Evolutionary conservation across 169 alveolate genomes (phyloP).

Genomic region (Babesia ovis): DNA sequence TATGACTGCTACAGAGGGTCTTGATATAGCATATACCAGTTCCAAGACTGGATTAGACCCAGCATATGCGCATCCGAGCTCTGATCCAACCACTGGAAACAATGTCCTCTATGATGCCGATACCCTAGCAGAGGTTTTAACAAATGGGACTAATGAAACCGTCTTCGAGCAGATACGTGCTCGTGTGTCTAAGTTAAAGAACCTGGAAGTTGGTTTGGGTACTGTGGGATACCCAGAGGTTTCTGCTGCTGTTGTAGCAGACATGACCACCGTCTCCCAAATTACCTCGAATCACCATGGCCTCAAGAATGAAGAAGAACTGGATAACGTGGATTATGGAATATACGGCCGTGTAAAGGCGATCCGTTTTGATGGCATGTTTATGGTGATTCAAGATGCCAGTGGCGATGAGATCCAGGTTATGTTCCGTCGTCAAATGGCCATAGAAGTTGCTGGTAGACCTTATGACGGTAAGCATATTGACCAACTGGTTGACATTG

Average conservation of each 20-base stretch:
- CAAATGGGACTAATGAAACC: slow-evolving; percentile 20
- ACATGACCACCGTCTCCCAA: neutral
- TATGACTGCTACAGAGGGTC: no score
- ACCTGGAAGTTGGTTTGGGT: neutral
- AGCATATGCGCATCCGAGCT: neutral
- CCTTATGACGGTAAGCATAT: neutral
- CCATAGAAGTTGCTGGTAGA: slow-evolving; percentile 1
- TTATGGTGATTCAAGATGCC: slow-evolving; percentile 37
- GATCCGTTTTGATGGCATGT: slow-evolving; percentile 51
- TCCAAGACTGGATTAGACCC: neutral
- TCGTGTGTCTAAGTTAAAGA: slow-evolving; percentile 18
- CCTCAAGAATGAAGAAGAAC: slow-evolving; percentile 37
- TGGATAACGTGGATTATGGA: neutral
- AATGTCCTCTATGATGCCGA: neutral
- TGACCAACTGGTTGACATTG: slow-evolving; percentile 60
- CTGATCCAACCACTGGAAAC: neutral
- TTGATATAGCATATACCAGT: neutral
- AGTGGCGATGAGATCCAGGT: slow-evolving; percentile 37
- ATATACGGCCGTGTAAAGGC: slow-evolving; percentile 51
- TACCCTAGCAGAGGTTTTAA: slow-evolving; percentile 15
- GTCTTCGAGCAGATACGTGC: slow-evolving; percentile 33
- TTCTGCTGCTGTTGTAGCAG: neutral
- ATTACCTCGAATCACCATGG: slow-evolving; percentile 7
- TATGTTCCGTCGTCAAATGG: slow-evolving; percentile 38
- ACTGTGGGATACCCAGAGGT: slow-evolving; percentile 51